Evolutionary conservation across 2,329 filamentous ascomycete genomes (phyloP).

Genomic region (Trichoderma polysporum): DNA sequence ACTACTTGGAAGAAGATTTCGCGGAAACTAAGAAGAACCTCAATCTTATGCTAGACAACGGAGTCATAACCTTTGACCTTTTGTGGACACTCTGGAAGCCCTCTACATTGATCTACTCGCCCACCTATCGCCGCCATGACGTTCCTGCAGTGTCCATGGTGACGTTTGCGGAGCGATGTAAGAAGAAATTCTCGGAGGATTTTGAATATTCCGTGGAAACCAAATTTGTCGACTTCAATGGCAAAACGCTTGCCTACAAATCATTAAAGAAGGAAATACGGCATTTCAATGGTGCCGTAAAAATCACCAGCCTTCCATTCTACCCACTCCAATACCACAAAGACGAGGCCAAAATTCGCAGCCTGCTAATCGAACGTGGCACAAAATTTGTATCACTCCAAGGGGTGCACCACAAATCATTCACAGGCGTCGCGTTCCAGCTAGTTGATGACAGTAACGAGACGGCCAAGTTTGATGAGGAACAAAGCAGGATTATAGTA

Average conservation of each 20-base stretch:
- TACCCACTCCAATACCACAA: constrained; percentile 82
- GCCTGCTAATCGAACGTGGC: constrained; percentile 72
- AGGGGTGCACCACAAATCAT: constrained; percentile 79
- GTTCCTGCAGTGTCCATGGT: constrained; percentile 82
- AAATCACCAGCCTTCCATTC: constrained; percentile 74
- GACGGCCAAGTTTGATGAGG: constrained; percentile 74
- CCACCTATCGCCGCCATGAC: constrained; percentile 73
- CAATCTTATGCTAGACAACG: constrained; percentile 75
- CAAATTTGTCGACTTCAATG: constrained; percentile 82
- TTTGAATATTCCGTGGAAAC: constrained; percentile 77
- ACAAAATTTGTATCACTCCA: constrained; percentile 80
- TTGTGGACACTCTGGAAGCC: constrained; percentile 90
- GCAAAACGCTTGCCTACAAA: constrained; percentile 78
- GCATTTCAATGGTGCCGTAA: constrained; percentile 76
- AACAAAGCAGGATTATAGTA: constrained; percentile 84
- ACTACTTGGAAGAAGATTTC: constrained; percentile 81
- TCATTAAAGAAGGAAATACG: constrained; percentile 67
- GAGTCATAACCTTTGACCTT: constrained; percentile 84
- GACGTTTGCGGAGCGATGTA: constrained; percentile 70
- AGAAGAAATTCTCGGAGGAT: constrained; percentile 63
- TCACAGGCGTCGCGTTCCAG: constrained; percentile 82
- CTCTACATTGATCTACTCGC: constrained; percentile 73
- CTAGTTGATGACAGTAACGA: constrained; percentile 60
- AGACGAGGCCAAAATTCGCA: constrained; percentile 62
- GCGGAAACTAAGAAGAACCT: constrained; percentile 73